A percentile compares a stretch with the other conserved stretches of the same genome.
Evolutionary conservation across 805 yeast genomes (phyloP).

Genomic region (Blastobotrys attinorum): DNA sequence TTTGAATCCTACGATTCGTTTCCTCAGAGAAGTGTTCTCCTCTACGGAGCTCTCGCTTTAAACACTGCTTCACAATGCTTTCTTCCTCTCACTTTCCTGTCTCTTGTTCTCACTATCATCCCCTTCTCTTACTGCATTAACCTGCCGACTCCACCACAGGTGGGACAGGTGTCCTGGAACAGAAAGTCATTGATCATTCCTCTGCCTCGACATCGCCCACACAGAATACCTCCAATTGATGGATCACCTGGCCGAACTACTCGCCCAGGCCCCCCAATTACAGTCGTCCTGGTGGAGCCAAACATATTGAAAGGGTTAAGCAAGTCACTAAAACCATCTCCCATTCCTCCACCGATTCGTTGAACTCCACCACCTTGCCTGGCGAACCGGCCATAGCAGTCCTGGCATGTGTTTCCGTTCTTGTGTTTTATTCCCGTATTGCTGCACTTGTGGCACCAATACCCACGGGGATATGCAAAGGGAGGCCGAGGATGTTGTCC

Average conservation of each 20-base stretch:
- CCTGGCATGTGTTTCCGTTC: slow-evolving; percentile 58
- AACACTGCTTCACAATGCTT: too few species aligned
- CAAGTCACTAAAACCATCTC: neutral
- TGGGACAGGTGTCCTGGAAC: slow-evolving; percentile 3
- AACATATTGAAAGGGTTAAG: neutral
- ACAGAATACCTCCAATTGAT: slow-evolving; percentile 56
- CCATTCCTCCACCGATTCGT: slow-evolving; percentile 15
- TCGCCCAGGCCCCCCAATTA: neutral
- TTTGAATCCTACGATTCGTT: too few species aligned
- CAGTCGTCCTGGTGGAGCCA: slow-evolving; percentile 7
- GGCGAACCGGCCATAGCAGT: slow-evolving; percentile 62
- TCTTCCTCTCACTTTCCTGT: too few species aligned
- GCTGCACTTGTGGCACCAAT: slow-evolving; percentile 57
- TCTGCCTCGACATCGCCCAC: slow-evolving; percentile 63
- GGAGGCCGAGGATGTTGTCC: slow-evolving; percentile 28
- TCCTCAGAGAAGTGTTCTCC: too few species aligned
- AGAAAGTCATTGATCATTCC: slow-evolving; percentile 35
- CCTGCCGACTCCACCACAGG: slow-evolving; percentile 5
- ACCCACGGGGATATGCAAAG: slow-evolving; percentile 58
- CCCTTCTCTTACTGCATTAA: too few species aligned
- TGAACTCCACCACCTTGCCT: slow-evolving; percentile 27
- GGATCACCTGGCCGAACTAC: slow-evolving; percentile 63
- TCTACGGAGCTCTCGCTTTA: too few species aligned
- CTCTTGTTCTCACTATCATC: too few species aligned
- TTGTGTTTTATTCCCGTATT: slow-evolving; percentile 61